Percentiles rank a stretch among this genome's conserved stretches.
These are phyloP conservation scores for Fusarium sp. DNA, from an alignment of 2,329 filamentous ascomycete genomes.

Conservation along the genomic window DNA sequence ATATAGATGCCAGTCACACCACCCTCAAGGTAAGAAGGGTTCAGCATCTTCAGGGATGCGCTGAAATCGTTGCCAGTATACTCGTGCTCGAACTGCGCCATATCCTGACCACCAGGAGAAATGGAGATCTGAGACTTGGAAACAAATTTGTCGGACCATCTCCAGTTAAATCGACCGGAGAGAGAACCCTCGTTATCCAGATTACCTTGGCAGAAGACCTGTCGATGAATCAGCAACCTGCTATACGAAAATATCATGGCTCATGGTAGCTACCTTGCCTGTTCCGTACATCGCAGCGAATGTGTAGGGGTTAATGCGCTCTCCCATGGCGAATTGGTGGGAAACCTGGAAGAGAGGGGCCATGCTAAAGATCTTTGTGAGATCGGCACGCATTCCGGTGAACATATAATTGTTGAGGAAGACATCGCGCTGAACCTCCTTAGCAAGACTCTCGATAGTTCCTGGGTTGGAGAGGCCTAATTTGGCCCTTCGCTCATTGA, in stretches of 20 bases:
- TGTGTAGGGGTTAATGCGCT: slow-evolving; percentile 91
- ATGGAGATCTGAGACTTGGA: slow-evolving; percentile 91
- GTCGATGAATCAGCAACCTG: slow-evolving; percentile 29
- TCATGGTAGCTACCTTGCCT: slow-evolving; percentile 70
- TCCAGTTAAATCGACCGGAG: slow-evolving; percentile 89
- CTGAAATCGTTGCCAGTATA: slow-evolving; percentile 94
- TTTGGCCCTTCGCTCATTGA: slow-evolving; percentile 85
- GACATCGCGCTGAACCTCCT: slow-evolving; percentile 95
- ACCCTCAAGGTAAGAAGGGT: slow-evolving; percentile 92
- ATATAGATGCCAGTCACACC: slow-evolving; percentile 95
- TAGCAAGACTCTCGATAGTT: slow-evolving; percentile 85
- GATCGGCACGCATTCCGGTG: slow-evolving; percentile 91
- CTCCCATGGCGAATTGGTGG: slow-evolving; percentile 94
- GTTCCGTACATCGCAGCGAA: slow-evolving; percentile 95
- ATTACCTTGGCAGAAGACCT: slow-evolving; percentile 96
- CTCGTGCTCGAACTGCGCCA: slow-evolving; percentile 94
- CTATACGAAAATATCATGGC: slow-evolving; percentile 4
- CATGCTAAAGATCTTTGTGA: slow-evolving; percentile 96
- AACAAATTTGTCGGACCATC: slow-evolving; percentile 81
- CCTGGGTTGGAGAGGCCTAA: slow-evolving; percentile 92
- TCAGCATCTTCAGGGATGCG: slow-evolving; percentile 90
- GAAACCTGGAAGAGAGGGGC: slow-evolving; percentile 95
- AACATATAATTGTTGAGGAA: slow-evolving; percentile 98
- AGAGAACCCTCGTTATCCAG: slow-evolving; percentile 92
- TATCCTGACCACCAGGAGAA: slow-evolving; percentile 80